Evolutionary conservation across 2,329 filamentous ascomycete genomes (phyloP).

Genomic region (Fusarium pseudograminearum): DNA sequence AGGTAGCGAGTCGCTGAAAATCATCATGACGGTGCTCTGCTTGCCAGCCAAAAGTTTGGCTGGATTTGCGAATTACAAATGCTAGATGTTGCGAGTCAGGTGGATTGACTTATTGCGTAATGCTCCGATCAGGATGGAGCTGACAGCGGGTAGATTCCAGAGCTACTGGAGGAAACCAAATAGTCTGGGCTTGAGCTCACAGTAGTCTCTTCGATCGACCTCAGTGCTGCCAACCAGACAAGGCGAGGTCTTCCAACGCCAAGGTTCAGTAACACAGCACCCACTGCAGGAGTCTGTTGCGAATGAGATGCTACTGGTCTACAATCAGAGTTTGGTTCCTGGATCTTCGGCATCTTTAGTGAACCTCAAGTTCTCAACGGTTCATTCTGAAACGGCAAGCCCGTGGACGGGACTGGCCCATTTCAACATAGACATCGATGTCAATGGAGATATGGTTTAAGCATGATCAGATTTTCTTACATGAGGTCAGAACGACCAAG

Average conservation of each 20-base stretch:
- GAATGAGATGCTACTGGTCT: background rate
- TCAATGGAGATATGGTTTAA: background rate
- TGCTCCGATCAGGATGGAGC: background rate
- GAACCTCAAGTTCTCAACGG: slow-evolving; percentile 23
- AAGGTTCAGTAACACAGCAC: background rate
- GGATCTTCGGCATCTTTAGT: slow-evolving; percentile 14
- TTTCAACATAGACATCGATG: background rate
- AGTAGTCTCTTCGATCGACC: background rate
- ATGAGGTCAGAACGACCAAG: background rate
- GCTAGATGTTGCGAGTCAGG: background rate
- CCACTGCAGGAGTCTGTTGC: background rate
- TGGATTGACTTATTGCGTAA: background rate
- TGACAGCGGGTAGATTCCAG: background rate
- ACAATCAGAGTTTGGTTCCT: slow-evolving; percentile 31
- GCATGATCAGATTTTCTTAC: background rate
- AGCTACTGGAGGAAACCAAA: background rate
- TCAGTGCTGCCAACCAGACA: background rate
- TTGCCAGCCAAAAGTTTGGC: background rate
- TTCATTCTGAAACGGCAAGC: slow-evolving; percentile 8
- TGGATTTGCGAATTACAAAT: background rate
- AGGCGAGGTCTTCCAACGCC: background rate
- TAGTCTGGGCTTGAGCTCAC: background rate
- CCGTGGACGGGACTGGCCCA: background rate
- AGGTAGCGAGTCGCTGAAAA: background rate
- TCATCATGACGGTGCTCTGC: background rate